Conservation (phyloP, 2,329 filamentous ascomycete species). For the Aspergillus sp. region DNA sequence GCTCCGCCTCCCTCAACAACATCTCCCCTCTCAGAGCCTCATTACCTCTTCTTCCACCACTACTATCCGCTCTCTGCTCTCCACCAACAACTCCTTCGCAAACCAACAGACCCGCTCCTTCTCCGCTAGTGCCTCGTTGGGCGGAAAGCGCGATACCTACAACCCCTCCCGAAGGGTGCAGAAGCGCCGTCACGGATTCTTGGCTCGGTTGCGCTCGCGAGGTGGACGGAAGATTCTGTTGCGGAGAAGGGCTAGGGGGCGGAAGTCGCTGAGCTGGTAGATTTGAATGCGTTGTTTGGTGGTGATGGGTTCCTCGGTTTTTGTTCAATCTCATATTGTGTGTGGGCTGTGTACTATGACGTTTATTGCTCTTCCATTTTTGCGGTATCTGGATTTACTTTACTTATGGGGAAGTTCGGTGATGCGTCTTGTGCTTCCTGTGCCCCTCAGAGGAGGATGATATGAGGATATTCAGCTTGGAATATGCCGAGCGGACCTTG, state of each 20-base stretch:
- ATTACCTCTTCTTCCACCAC: conserved; percentile 9
- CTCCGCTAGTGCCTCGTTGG: conserved; percentile 47
- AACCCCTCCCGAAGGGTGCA: conserved; percentile 61
- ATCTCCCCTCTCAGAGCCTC: conserved; percentile 12
- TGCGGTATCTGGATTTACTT: not conserved
- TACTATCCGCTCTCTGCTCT: conserved; percentile 16
- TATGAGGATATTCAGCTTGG: not conserved
- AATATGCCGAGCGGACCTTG: not conserved
- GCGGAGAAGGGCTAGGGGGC: conserved; percentile 56
- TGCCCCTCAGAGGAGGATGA: too few relatives aligned
- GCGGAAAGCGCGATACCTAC: conserved; percentile 55
- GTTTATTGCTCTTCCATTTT: not conserved
- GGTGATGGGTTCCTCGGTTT: not conserved
- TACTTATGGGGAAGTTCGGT: not conserved
- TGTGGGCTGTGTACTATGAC: conserved; percentile 6
- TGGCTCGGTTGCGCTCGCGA: conserved; percentile 54
- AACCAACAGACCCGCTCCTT: conserved; percentile 39
- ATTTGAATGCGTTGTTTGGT: conserved; percentile 1
- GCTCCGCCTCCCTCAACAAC: conserved; percentile 2
- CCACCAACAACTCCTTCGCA: conserved; percentile 24
- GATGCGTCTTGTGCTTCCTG: not conserved
- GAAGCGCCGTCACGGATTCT: conserved; percentile 63
- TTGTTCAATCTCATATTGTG: conserved; percentile 4
- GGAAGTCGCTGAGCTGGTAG: conserved; percentile 56
- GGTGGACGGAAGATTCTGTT: conserved; percentile 57